phyloP scores from a whole-genome alignment of 306 rosid genomes.

The Medicago truncatula region DNA sequence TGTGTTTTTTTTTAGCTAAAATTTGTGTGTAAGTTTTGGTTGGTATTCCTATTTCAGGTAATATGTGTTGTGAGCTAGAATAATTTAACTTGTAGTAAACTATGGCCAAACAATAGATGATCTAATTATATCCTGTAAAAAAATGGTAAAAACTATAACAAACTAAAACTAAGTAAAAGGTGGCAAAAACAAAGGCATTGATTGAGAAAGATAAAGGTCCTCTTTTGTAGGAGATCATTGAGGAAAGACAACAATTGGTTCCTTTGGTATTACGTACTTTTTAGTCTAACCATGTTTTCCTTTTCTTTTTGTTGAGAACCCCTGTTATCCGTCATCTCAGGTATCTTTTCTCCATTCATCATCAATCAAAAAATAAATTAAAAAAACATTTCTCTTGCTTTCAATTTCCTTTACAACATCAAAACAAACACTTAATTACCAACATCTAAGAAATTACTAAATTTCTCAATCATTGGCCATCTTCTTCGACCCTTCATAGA shows the following conservation, averaged over 20 bases:
- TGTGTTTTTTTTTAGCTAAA: constrained; percentile 35
- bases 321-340: constrained; percentile 54
- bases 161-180: constrained; percentile 57
- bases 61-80: constrained; percentile 19
- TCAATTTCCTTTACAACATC: background rate
- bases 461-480: background rate
- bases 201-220: constrained; percentile 48
- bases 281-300: constrained; percentile 38
- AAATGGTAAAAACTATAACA: constrained; percentile 62
- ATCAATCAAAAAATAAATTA: background rate
- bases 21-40: background rate
- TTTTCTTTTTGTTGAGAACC: constrained; percentile 59
- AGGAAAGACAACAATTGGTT: constrained; percentile 51
- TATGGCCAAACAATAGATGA: constrained; percentile 19
- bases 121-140: constrained; percentile 39
- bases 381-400: background rate
- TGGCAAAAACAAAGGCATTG: constrained; percentile 43
- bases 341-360: constrained; percentile 47
- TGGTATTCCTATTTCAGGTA: constrained; percentile 40
- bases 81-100: constrained; percentile 8
- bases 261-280: constrained; percentile 39
- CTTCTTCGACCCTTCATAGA: constrained; percentile 4
- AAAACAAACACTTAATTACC: background rate
- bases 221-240: constrained; percentile 67
- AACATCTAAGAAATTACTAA: constrained; percentile 17